Percentiles rank a stretch among this genome's conserved stretches.
Conservation (phyloP, 768 basidiomycete genomes). For the Phallus indusiatus region DNA sequence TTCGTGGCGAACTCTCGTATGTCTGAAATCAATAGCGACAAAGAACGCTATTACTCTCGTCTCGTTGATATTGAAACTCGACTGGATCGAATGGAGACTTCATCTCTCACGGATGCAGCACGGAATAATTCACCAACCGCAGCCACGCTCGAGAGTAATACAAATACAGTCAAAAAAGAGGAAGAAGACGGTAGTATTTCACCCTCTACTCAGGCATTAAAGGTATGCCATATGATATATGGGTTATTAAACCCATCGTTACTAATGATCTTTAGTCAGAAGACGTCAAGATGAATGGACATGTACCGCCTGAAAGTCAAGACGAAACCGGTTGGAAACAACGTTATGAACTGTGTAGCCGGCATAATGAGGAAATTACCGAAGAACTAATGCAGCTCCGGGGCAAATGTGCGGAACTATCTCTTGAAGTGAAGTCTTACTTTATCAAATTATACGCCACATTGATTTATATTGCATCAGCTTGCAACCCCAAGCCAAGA, state of each 20-base stretch:
- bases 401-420: not conserved
- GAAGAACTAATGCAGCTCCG: slow-evolving; percentile 2
- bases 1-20: slow-evolving; percentile 39
- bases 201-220: not conserved
- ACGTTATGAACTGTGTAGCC: slow-evolving; percentile 12
- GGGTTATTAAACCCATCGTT: not conserved
- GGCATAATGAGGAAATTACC: not conserved
- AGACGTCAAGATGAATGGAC: slow-evolving; percentile 18
- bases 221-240: not conserved
- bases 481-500: slow-evolving; percentile 1
- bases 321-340: slow-evolving; percentile 15
- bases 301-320: not conserved
- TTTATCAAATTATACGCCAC: not conserved
- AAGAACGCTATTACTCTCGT: slow-evolving; percentile 38
- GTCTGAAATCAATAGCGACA: slow-evolving; percentile 39
- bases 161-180: slow-evolving; percentile 25
- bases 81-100: slow-evolving; percentile 46
- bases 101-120: slow-evolving; percentile 19
- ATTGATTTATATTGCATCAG: not conserved
- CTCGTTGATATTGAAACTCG: slow-evolving; percentile 52
- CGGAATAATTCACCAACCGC: slow-evolving; percentile 18
- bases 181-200: slow-evolving; percentile 32
- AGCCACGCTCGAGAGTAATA: slow-evolving; percentile 19
- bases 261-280: slow-evolving; percentile 16
- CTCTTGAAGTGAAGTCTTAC: not conserved